These are phyloP conservation scores for Yarrowia divulgata DNA, from an alignment of 805 yeast genomes.

Conservation along the genomic window DNA sequence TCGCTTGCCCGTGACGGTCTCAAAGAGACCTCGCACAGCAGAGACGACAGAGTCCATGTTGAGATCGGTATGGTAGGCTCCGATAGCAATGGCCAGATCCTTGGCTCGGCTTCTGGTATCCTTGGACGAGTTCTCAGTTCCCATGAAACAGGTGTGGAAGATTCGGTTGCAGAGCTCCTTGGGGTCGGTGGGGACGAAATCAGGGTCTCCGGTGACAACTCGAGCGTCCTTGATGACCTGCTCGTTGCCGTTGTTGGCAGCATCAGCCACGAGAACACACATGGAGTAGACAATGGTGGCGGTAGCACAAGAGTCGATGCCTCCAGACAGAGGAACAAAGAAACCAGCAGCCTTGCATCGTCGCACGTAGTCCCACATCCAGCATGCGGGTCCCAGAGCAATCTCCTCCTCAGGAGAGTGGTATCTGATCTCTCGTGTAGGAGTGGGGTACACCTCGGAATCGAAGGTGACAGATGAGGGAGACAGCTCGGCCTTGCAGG, in stretches of 20 bases:
- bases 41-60: conserved; percentile 87
- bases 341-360: conserved; percentile 90
- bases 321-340: conserved; percentile 94
- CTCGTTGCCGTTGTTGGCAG: conserved; percentile 69
- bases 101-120: conserved; percentile 88
- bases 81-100: conserved; percentile 74
- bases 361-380: conserved; percentile 98
- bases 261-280: conserved; percentile 84
- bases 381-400: conserved; percentile 98
- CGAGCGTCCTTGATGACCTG: conserved; percentile 83
- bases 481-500: conserved; percentile 44
- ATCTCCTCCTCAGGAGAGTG: conserved; percentile 94
- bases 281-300: conserved; percentile 92
- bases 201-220: conserved; percentile 61
- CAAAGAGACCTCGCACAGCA: conserved; percentile 77
- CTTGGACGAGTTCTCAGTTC: conserved; percentile 86
- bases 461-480: conserved; percentile 55
- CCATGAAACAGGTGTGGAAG: conserved; percentile 95
- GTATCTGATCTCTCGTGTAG: conserved; percentile 59
- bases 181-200: conserved; percentile 76
- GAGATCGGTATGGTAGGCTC: conserved; percentile 88
- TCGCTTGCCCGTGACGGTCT: conserved; percentile 85
- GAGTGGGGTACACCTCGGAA: conserved; percentile 66
- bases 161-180: conserved; percentile 76
- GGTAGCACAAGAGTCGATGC: conserved; percentile 97